Percentiles rank a stretch among this genome's conserved stretches.
Evolutionary conservation across 352 stramenopile species (phyloP).

Genomic region (Saprolegnia parasitica): DNA sequence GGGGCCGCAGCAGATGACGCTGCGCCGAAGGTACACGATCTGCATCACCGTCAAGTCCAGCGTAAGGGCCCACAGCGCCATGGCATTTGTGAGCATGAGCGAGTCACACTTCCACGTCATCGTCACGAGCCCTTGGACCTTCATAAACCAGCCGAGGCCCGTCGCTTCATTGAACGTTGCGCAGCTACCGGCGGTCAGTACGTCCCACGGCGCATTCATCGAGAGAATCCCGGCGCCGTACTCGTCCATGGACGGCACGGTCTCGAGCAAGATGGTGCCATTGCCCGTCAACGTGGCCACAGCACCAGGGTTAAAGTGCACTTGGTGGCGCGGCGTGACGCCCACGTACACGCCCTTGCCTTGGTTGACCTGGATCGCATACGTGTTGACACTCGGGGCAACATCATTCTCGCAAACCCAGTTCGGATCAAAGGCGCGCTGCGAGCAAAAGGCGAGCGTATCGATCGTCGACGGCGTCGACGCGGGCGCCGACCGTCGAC

Average conservation of each 20-base stretch:
- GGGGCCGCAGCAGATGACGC: slow-evolving; percentile 31
- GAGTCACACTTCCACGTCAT: slow-evolving; percentile 33
- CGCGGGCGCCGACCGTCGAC: slow-evolving; percentile 15
- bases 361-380: slow-evolving; percentile 31
- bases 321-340: slow-evolving; percentile 15
- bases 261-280: slow-evolving; percentile 21
- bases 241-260: slow-evolving; percentile 32
- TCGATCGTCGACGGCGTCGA: slow-evolving; percentile 25
- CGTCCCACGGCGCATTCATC: slow-evolving; percentile 31
- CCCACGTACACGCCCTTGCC: slow-evolving; percentile 30
- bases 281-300: slow-evolving; percentile 26
- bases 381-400: slow-evolving; percentile 26
- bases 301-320: slow-evolving; percentile 32
- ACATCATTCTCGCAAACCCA: slow-evolving; percentile 35
- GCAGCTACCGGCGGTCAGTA: slow-evolving; percentile 27
- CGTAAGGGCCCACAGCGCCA: slow-evolving; percentile 31
- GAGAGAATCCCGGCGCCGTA: slow-evolving; percentile 31
- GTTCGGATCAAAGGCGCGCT: slow-evolving; percentile 30
- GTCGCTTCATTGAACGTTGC: slow-evolving; percentile 27
- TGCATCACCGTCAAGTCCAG: slow-evolving; percentile 29
- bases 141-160: slow-evolving; percentile 27
- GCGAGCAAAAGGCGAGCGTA: slow-evolving; percentile 32
- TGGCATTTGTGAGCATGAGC: slow-evolving; percentile 34
- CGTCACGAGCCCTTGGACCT: slow-evolving; percentile 30
- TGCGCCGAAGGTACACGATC: slow-evolving; percentile 27